Conservation (phyloP, 1,284 basidiomycete species). For the Bjerkandera adusta region DNA sequence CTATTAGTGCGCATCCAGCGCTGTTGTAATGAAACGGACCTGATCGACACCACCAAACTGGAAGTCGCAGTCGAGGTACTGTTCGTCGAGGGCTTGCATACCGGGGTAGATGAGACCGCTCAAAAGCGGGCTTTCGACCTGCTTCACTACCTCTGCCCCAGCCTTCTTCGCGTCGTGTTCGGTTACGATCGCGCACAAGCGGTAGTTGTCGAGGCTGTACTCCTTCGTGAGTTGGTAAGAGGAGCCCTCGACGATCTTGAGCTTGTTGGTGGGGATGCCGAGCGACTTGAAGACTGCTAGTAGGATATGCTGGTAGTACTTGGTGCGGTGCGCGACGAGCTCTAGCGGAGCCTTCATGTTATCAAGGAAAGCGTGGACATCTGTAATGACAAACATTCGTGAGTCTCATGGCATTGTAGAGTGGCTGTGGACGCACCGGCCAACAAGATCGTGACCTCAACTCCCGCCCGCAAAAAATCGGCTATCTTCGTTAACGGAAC, state of each 20-base stretch:
- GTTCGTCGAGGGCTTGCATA: slow-evolving; percentile 95
- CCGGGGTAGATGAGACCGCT: slow-evolving; percentile 95
- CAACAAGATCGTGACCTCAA: slow-evolving; percentile 87
- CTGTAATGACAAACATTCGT: slow-evolving; percentile 37
- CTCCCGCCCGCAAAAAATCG: slow-evolving; percentile 92
- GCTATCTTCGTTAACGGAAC: slow-evolving; percentile 95
- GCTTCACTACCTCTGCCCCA: slow-evolving; percentile 99
- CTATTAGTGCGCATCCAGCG: slow-evolving; percentile 6
- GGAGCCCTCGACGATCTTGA: slow-evolving; percentile 87
- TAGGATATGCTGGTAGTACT: slow-evolving; percentile 88
- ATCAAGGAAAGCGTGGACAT: slow-evolving; percentile 97
- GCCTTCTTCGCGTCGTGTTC: slow-evolving; percentile 98
- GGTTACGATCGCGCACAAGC: slow-evolving; percentile 84
- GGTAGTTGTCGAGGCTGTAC: slow-evolving; percentile 96
- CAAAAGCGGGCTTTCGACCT: slow-evolving; percentile 89
- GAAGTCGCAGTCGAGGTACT: slow-evolving; percentile 95
- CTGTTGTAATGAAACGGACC: slow-evolving; percentile 47
- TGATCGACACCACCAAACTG: slow-evolving; percentile 99
- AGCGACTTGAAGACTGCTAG: slow-evolving; percentile 85
- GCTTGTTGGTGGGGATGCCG: slow-evolving; percentile 85
- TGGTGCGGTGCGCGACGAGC: slow-evolving; percentile 84
- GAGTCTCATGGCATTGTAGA: neutral
- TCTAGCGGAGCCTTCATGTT: slow-evolving; percentile 98
- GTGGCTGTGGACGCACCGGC: slow-evolving; percentile 59
- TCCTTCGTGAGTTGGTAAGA: slow-evolving; percentile 90